Evolutionary conservation across 73 alveolate species (phyloP).

Genomic region (Diophrys appendiculata): DNA sequence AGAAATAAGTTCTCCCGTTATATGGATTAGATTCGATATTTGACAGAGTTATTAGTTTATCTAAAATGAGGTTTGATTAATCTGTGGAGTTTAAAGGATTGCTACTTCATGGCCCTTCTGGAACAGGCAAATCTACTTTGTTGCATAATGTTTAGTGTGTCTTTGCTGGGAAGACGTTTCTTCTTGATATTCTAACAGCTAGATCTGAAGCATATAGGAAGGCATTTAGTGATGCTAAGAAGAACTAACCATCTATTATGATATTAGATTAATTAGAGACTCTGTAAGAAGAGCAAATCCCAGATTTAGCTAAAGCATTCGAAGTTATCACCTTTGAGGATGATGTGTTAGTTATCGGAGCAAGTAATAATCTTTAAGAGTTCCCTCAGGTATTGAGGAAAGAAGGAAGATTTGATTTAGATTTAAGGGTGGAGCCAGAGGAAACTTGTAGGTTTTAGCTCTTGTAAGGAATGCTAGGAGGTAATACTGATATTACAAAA

Average conservation of each 20-base stretch:
- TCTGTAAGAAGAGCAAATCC: conserved; percentile 2
- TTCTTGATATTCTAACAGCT: conserved; percentile 5
- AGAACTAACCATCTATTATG: conserved; percentile 39
- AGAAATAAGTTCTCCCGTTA: background rate
- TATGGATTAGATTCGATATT: no score
- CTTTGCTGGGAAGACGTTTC: conserved; percentile 19
- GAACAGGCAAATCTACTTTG: conserved; percentile 53
- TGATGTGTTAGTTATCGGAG: conserved; percentile 42
- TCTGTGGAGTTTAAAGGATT: no score
- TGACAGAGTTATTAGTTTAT: no score
- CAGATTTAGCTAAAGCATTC: background rate
- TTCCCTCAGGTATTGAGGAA: conserved; percentile 72
- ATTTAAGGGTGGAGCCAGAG: conserved; percentile 61
- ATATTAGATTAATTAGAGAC: conserved; percentile 49
- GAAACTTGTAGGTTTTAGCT: conserved; percentile 64
- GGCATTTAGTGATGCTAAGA: conserved; percentile 18
- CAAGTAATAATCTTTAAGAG: conserved; percentile 70
- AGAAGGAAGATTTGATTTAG: conserved; percentile 84
- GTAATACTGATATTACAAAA: conserved; percentile 18
- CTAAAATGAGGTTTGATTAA: no score
- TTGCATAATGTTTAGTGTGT: conserved; percentile 1
- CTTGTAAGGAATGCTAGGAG: conserved; percentile 40
- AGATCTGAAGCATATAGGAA: conserved; percentile 12
- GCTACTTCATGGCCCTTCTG: conserved; percentile 62
- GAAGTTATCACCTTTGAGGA: background rate